phyloP scores from a whole-genome alignment of 257 asterid genomes.

The Apocynum venetum region DNA sequence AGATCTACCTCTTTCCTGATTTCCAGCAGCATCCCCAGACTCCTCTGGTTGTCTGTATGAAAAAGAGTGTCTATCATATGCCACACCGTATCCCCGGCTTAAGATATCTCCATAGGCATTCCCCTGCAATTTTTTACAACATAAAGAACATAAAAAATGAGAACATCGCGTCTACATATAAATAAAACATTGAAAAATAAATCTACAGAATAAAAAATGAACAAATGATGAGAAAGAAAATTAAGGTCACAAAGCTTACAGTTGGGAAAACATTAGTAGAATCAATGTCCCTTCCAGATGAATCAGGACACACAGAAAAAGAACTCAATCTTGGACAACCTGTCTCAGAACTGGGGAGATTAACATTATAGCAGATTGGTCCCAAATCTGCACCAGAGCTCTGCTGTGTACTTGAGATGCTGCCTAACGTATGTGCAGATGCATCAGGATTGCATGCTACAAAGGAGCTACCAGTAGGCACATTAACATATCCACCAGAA shows the following conservation, averaged over 20 bases:
- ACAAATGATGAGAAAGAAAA: background rate
- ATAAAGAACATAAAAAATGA: background rate
- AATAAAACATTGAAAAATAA: background rate
- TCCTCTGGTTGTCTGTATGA: slow-evolving; percentile 6
- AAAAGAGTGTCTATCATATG: background rate
- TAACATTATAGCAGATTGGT: background rate
- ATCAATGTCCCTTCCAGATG: background rate
- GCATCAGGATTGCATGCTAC: slow-evolving; percentile 21
- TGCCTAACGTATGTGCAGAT: slow-evolving; percentile 4
- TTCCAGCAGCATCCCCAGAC: background rate
- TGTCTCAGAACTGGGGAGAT: background rate
- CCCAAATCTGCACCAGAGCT: background rate
- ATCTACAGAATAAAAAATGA: background rate
- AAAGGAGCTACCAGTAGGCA: slow-evolving; percentile 17
- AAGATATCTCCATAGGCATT: background rate
- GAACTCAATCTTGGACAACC: background rate
- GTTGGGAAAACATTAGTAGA: background rate
- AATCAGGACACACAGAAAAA: background rate
- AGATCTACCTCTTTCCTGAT: slow-evolving; percentile 28
- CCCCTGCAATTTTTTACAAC: slow-evolving; percentile 7
- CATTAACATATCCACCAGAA: slow-evolving; percentile 20
- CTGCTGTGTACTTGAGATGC: background rate
- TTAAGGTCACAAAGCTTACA: background rate
- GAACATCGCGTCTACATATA: background rate
- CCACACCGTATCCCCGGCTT: slow-evolving; percentile 1